phyloP scores from a whole-genome alignment of 768 basidiomycete species.

The Podaxis sp. region DNA sequence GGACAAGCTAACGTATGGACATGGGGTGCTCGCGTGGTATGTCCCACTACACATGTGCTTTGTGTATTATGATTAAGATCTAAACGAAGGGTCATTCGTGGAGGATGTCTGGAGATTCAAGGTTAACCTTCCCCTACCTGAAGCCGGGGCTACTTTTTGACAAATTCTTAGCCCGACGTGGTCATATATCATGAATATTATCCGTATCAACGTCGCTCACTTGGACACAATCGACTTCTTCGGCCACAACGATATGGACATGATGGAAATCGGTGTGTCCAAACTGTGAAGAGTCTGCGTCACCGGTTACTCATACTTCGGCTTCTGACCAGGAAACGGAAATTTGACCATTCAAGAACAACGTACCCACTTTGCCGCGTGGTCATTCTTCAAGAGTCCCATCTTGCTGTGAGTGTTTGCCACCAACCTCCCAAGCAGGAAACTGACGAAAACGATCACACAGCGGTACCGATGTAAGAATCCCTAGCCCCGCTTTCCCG shows the following conservation, averaged over 20 bases:
- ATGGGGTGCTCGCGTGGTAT: slow-evolving; percentile 53
- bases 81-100: slow-evolving; percentile 46
- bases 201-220: slow-evolving; percentile 37
- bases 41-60: slow-evolving; percentile 1
- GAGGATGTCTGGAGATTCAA: slow-evolving; percentile 50
- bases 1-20: slow-evolving; percentile 53
- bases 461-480: slow-evolving; percentile 39
- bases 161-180: slow-evolving; percentile 37
- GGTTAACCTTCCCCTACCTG: slow-evolving; percentile 20
- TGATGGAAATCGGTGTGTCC: slow-evolving; percentile 21
- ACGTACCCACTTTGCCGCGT: slow-evolving; percentile 57
- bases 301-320: neutral
- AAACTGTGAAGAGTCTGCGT: no score
- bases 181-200: slow-evolving; percentile 47
- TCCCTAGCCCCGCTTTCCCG: neutral
- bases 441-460: neutral
- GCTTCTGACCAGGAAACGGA: slow-evolving; percentile 39
- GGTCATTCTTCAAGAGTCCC: slow-evolving; percentile 57
- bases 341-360: slow-evolving; percentile 46
- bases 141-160: neutral
- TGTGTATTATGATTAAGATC: neutral
- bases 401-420: slow-evolving; percentile 40
- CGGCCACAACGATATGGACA: slow-evolving; percentile 14
- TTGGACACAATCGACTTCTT: slow-evolving; percentile 13
- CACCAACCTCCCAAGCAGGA: neutral